phyloP scores from a whole-genome alignment of 768 basidiomycete genomes.

The Paxillus rubicundulus region DNA sequence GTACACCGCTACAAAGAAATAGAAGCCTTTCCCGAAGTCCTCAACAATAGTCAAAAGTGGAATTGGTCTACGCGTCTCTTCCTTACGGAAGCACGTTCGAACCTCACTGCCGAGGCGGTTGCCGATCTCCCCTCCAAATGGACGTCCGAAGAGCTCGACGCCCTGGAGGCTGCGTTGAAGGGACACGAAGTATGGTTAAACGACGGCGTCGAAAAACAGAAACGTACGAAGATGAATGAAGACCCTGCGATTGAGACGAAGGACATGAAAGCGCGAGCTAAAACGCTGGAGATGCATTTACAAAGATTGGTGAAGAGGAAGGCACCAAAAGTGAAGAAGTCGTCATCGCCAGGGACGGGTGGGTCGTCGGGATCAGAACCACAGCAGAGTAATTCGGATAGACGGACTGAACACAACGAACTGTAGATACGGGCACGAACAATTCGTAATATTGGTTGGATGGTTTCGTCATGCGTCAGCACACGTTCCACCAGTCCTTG shows the following conservation, averaged over 20 bases:
- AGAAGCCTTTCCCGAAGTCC: conserved; percentile 75
- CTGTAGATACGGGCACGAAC: conserved; percentile 22
- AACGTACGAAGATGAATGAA: conserved; percentile 64
- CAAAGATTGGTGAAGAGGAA: conserved; percentile 68
- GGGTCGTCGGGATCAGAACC: conserved; percentile 17
- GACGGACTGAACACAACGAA: conserved; percentile 28
- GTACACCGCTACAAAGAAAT: conserved; percentile 88
- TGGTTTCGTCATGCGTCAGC: no score
- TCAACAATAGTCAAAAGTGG: conserved; percentile 84
- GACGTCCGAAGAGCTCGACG: conserved; percentile 82
- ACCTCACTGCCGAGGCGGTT: conserved; percentile 64
- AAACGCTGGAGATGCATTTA: conserved; percentile 73
- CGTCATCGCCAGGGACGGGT: conserved; percentile 17
- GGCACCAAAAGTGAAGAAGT: conserved; percentile 60
- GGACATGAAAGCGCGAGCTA: conserved; percentile 84
- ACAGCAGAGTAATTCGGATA: conserved; percentile 14
- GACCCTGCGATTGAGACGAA: conserved; percentile 83
- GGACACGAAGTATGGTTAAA: conserved; percentile 85
- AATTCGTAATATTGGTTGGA: not conserved
- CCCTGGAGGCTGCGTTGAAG: conserved; percentile 69
- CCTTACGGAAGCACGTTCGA: conserved; percentile 73
- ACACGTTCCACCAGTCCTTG: no score
- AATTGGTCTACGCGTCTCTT: conserved; percentile 88
- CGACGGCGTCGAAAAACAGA: conserved; percentile 81
- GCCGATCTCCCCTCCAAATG: conserved; percentile 71